These are phyloP conservation scores for Lepiota venenata DNA, from an alignment of 768 basidiomycete species.

Conservation along the genomic window DNA sequence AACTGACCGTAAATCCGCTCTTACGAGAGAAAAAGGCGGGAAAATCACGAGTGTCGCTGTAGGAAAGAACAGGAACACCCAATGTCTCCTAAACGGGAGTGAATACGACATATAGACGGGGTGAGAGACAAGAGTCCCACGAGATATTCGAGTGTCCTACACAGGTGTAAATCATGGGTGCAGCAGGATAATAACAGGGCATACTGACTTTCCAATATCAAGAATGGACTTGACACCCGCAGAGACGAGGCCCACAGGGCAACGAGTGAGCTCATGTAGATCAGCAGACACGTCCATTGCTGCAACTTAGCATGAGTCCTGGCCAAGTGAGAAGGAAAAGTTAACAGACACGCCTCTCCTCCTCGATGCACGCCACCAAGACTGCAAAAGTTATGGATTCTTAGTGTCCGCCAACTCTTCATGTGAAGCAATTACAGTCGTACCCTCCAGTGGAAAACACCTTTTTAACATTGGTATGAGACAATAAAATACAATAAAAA, in stretches of 20 bases:
- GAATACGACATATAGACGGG: neutral
- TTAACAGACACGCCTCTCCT: conserved; percentile 35
- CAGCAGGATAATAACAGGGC: neutral
- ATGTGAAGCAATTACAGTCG: conserved; percentile 18
- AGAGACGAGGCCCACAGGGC: conserved; percentile 89
- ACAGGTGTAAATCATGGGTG: neutral
- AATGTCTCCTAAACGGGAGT: conserved; percentile 72
- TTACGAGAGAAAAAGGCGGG: conserved; percentile 90
- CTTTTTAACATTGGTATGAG: conserved; percentile 32
- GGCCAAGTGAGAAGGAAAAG: neutral
- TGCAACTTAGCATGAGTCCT: conserved; percentile 27
- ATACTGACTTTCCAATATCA: conserved; percentile 76
- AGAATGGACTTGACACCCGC: conserved; percentile 94
- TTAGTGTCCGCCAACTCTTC: neutral
- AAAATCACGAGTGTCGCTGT: conserved; percentile 73
- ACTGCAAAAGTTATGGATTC: conserved; percentile 15
- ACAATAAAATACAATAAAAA: neutral
- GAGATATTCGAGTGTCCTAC: conserved; percentile 77
- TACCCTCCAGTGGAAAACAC: conserved; percentile 93
- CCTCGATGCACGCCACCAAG: conserved; percentile 45
- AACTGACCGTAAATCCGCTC: conserved; percentile 73
- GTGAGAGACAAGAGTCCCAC: conserved; percentile 31
- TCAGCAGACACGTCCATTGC: conserved; percentile 97
- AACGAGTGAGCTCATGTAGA: conserved; percentile 82
- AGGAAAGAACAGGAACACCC: conserved; percentile 88